Evolutionary conservation across 768 basidiomycete genomes (phyloP).

Genomic region (Lepiota venenata): DNA sequence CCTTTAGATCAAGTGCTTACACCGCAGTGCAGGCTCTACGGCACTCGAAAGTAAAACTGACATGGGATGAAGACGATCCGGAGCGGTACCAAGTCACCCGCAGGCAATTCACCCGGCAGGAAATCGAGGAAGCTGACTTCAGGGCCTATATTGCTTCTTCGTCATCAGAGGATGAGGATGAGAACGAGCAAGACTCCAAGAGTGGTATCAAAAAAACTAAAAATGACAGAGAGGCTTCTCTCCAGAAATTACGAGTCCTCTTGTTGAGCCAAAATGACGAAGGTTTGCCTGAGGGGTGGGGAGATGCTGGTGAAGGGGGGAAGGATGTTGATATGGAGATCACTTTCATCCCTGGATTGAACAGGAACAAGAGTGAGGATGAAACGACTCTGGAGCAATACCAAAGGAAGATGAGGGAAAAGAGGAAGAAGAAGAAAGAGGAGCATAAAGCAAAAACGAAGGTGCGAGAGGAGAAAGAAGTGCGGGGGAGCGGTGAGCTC

Average conservation of each 20-base stretch:
- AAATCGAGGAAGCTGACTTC: conserved; percentile 92
- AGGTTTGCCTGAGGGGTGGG: conserved; percentile 85
- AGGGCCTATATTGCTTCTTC: conserved; percentile 72
- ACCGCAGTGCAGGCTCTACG: conserved; percentile 69
- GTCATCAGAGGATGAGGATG: conserved; percentile 60
- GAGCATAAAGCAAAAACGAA: conserved; percentile 43
- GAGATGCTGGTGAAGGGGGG: conserved; percentile 37
- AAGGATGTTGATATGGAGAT: conserved; percentile 87
- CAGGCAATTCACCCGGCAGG: conserved; percentile 72
- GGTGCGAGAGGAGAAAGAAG: conserved; percentile 17
- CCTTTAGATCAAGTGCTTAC: not conserved
- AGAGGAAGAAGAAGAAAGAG: conserved; percentile 76
- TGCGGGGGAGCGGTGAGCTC: conserved; percentile 22
- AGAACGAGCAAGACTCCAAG: conserved; percentile 25
- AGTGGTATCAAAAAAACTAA: conserved; percentile 18
- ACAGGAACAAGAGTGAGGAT: conserved; percentile 49
- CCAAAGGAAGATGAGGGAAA: conserved; percentile 87
- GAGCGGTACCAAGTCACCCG: conserved; percentile 80
- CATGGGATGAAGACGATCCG: conserved; percentile 98
- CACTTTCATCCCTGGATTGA: conserved; percentile 88
- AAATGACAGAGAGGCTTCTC: conserved; percentile 40
- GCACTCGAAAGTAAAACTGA: conserved; percentile 96
- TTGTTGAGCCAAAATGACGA: conserved; percentile 67
- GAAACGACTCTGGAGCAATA: conserved; percentile 91
- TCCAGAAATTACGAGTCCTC: conserved; percentile 74